Percentiles rank a stretch among this genome's conserved stretches.
Evolutionary conservation across 2,329 filamentous ascomycete genomes (phyloP).

Genomic region (Xylaria hypoxylon): DNA sequence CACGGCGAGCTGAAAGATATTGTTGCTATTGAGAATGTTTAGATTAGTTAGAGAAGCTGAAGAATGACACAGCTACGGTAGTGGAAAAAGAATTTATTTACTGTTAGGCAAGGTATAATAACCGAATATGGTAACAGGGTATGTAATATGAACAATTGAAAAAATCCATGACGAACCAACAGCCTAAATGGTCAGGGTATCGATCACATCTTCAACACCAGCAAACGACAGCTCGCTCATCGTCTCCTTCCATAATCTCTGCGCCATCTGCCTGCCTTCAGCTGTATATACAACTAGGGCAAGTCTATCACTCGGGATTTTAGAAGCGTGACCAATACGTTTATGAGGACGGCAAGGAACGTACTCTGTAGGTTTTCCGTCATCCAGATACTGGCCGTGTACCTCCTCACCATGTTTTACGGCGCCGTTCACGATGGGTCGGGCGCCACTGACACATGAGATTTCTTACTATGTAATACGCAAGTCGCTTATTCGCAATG

Average conservation of each 20-base stretch:
- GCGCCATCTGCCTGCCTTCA: conserved; percentile 30
- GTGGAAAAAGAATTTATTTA: background rate
- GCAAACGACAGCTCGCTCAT: conserved; percentile 35
- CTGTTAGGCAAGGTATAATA: background rate
- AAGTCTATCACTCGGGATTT: conserved; percentile 16
- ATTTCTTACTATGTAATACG: too few relatives aligned
- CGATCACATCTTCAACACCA: conserved; percentile 23
- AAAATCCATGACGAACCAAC: background rate
- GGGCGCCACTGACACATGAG: conserved; percentile 27
- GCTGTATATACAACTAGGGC: conserved; percentile 33
- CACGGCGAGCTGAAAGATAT: background rate
- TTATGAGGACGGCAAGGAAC: background rate
- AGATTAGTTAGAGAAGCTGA: background rate
- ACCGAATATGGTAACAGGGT: background rate
- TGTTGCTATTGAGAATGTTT: background rate
- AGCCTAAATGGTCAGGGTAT: background rate
- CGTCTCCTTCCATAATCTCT: conserved; percentile 35
- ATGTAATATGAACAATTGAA: background rate
- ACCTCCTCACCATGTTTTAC: conserved; percentile 27
- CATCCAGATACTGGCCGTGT: conserved; percentile 35
- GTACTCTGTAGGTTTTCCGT: conserved; percentile 20
- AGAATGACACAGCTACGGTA: background rate
- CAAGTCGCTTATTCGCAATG: conserved; percentile 8
- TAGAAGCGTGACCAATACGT: background rate
- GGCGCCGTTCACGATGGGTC: conserved; percentile 26